phyloP scores from a whole-genome alignment of 371 early-diverging fungal species.

The Coemansia sp. region DNA sequence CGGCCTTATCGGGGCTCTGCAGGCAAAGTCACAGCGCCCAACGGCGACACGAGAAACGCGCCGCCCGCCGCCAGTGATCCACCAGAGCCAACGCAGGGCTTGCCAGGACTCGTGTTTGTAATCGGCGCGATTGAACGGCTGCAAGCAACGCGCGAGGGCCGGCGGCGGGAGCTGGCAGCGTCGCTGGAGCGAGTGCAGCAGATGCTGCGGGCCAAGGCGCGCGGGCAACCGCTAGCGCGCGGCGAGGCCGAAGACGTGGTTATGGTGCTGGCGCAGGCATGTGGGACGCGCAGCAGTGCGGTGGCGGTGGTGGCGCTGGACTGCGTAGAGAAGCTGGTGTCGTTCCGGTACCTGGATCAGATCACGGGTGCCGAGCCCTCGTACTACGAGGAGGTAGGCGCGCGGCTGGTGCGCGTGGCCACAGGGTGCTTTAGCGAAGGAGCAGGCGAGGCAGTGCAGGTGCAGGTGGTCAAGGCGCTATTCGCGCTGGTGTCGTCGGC shows the following conservation, averaged over 20 bases:
- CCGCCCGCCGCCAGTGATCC: too few species aligned
- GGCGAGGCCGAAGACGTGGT: conserved; percentile 56
- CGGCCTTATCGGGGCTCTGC: too few species aligned
- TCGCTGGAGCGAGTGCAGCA: conserved; percentile 55
- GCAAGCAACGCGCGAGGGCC: conserved; percentile 51
- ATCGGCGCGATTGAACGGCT: conserved; percentile 68
- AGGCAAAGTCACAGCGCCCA: too few species aligned
- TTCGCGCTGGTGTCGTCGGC: conserved; percentile 77
- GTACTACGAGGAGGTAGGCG: conserved; percentile 36
- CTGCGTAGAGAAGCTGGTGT: conserved; percentile 74
- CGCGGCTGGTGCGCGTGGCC: conserved; percentile 35
- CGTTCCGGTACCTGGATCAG: conserved; percentile 64
- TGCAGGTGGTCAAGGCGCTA: conserved; percentile 64
- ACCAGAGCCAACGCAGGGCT: conserved; percentile 11
- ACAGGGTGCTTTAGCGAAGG: conserved; percentile 34
- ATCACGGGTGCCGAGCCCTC: conserved; percentile 10
- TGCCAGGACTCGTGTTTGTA: conserved; percentile 59
- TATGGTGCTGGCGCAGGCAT: conserved; percentile 61
- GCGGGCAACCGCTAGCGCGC: conserved; percentile 18
- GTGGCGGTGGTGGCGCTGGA: conserved; percentile 64
- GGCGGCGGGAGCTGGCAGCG: conserved; percentile 48
- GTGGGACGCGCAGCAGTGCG: conserved; percentile 56
- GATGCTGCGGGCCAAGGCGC: conserved; percentile 50
- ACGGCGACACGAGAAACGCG: too few species aligned
- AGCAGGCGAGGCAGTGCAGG: conserved; percentile 44